Conservation (phyloP, 1,284 basidiomycete genomes). For the Filobasidium uniguttulatum region DNA sequence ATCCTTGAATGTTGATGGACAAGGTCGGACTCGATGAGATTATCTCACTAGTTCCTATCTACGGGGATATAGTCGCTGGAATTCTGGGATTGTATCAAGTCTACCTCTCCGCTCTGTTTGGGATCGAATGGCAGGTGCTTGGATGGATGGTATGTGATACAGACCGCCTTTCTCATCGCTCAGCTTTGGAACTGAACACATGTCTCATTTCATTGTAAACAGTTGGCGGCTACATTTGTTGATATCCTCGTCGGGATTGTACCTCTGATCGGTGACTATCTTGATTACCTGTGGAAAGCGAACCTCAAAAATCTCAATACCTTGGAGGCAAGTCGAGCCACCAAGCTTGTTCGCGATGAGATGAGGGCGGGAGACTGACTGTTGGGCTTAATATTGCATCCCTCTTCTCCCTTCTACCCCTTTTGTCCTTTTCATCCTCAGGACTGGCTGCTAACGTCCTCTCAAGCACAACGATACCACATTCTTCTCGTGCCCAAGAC, state of each 20-base stretch:
- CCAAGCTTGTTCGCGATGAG: too few relatives aligned
- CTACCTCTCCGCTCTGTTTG: constrained; percentile 32
- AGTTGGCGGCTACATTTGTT: constrained; percentile 30
- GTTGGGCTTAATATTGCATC: too few relatives aligned
- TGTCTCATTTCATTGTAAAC: background rate
- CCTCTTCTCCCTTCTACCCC: constrained; percentile 17
- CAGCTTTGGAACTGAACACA: background rate
- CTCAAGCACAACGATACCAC: constrained; percentile 22
- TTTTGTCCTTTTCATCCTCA: constrained; percentile 26
- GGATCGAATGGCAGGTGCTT: constrained; percentile 23
- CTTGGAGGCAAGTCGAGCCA: constrained; percentile 9
- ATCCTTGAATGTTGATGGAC: background rate
- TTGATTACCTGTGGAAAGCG: constrained; percentile 38
- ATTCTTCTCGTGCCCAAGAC: constrained; percentile 36
- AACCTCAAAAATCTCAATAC: constrained; percentile 34
- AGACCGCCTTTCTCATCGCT: too few relatives aligned
- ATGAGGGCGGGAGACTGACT: constrained; percentile 23
- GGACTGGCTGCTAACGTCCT: constrained; percentile 26
- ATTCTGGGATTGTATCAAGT: constrained; percentile 36
- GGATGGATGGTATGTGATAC: constrained; percentile 26
- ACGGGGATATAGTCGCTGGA: constrained; percentile 33
- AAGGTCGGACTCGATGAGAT: constrained; percentile 36
- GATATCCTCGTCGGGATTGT: constrained; percentile 34
- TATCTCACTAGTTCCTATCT: constrained; percentile 35
- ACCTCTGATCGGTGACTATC: constrained; percentile 33